phyloP scores from a whole-genome alignment of 1,139 yeast species.

The Pichia sp. region DNA sequence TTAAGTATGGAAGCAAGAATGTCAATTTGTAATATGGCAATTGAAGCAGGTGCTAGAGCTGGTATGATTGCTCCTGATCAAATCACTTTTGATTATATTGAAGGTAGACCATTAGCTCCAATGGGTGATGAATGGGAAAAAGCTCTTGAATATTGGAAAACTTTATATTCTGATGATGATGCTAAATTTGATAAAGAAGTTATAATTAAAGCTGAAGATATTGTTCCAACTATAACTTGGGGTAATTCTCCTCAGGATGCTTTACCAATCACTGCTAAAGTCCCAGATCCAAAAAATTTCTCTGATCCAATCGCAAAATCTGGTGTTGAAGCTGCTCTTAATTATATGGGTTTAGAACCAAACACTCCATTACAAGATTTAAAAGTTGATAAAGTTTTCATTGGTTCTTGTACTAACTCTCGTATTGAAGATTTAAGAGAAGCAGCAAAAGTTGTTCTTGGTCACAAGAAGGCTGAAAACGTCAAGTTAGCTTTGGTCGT shows the following conservation, averaged over 20 bases:
- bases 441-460: conserved; percentile 90
- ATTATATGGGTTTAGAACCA: conserved; percentile 85
- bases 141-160: conserved; percentile 85
- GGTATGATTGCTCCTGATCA: conserved; percentile 98
- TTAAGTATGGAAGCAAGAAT: conserved; percentile 98
- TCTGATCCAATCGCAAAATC: conserved; percentile 70
- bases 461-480: conserved; percentile 77
- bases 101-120: conserved; percentile 94
- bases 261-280: conserved; percentile 80
- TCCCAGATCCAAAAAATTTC: conserved; percentile 79
- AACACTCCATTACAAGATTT: conserved; percentile 73
- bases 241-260: conserved; percentile 99
- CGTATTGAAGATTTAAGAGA: conserved; percentile 95
- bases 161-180: conserved; percentile 80
- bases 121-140: conserved; percentile 91
- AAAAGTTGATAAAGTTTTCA: conserved; percentile 83
- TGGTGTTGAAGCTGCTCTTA: conserved; percentile 85
- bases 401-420: conserved; percentile 97
- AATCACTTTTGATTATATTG: conserved; percentile 75
- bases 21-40: conserved; percentile 99
- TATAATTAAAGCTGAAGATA: conserved; percentile 72
- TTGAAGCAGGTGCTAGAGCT: conserved; percentile 98
- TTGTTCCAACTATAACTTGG: conserved; percentile 97
- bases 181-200: conserved; percentile 86
- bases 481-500: conserved; percentile 85